These are phyloP conservation scores for Gynandropsis gynandra DNA, from an alignment of 345 rosid species.

Conservation along the genomic window DNA sequence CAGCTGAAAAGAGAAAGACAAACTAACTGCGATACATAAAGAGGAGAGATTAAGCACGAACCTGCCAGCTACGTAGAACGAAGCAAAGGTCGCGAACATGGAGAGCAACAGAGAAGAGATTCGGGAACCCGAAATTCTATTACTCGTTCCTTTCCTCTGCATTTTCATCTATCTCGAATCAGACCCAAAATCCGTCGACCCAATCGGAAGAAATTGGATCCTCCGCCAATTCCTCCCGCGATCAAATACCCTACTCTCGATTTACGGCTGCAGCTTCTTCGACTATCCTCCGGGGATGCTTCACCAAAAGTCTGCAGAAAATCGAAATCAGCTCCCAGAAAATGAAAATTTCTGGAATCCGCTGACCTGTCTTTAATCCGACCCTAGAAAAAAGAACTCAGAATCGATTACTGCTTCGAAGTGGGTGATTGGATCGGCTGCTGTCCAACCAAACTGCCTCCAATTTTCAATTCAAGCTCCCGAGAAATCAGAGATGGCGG, in stretches of 20 bases:
- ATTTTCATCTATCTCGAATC: slow-evolving; percentile 10
- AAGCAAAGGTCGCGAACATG: slow-evolving; percentile 61
- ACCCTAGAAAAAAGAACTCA: too few relatives aligned
- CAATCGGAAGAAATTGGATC: slow-evolving; percentile 13
- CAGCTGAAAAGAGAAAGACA: slow-evolving; percentile 2
- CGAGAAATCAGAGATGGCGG: too few relatives aligned
- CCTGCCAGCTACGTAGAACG: slow-evolving; percentile 83
- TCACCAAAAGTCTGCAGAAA: too few relatives aligned
- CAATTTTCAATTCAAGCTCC: too few relatives aligned
- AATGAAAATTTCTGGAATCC: slow-evolving; percentile 1
- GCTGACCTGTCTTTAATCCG: too few relatives aligned
- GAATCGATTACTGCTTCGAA: too few relatives aligned
- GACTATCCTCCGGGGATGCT: slow-evolving; percentile 3
- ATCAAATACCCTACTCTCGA: slow-evolving; percentile 3
- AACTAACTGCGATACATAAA: background rate
- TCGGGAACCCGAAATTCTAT: slow-evolving; percentile 33
- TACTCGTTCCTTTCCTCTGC: slow-evolving; percentile 46
- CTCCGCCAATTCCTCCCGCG: background rate
- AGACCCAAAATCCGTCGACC: background rate
- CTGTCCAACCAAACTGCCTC: too few relatives aligned
- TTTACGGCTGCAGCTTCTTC: too few relatives aligned
- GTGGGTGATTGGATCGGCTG: too few relatives aligned
- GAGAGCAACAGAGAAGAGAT: slow-evolving; percentile 54
- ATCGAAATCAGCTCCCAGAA: too few relatives aligned
- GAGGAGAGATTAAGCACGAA: slow-evolving; percentile 22